phyloP scores from a whole-genome alignment of 208 protist genomes.

The Ichthyophonus hoferi region DNA sequence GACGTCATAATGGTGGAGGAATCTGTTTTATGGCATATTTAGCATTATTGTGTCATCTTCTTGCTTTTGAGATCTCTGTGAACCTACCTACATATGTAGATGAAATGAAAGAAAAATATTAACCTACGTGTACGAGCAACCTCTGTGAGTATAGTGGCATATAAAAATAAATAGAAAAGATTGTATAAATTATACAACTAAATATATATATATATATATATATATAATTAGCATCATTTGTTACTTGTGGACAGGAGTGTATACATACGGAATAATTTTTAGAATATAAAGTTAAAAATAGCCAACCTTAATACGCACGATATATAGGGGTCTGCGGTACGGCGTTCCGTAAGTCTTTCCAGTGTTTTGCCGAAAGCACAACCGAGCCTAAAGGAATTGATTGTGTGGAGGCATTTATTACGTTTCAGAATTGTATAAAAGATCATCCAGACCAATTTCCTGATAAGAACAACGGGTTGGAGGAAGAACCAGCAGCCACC shows the following conservation, averaged over 20 bases:
- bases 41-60: neutral
- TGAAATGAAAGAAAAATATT: too few species aligned
- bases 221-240: neutral
- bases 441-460: constrained; percentile 8
- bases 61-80: neutral
- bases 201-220: neutral
- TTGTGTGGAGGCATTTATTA: constrained; percentile 30
- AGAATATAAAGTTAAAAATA: neutral
- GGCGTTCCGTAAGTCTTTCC: constrained; percentile 30
- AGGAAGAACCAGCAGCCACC: too few species aligned
- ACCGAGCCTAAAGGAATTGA: constrained; percentile 32
- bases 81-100: too few species aligned
- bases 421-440: constrained; percentile 29
- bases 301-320: neutral
- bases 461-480: too few species aligned
- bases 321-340: constrained; percentile 21
- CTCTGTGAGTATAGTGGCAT: too few species aligned
- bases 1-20: too few species aligned
- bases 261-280: neutral
- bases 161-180: too few species aligned
- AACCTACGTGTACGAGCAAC: too few species aligned
- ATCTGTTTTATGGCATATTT: too few species aligned
- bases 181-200: neutral
- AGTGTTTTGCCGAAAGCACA: constrained; percentile 38
- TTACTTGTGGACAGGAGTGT: neutral